phyloP scores from a whole-genome alignment of 139 green algal genomes.

The Eudorina sp. region DNA sequence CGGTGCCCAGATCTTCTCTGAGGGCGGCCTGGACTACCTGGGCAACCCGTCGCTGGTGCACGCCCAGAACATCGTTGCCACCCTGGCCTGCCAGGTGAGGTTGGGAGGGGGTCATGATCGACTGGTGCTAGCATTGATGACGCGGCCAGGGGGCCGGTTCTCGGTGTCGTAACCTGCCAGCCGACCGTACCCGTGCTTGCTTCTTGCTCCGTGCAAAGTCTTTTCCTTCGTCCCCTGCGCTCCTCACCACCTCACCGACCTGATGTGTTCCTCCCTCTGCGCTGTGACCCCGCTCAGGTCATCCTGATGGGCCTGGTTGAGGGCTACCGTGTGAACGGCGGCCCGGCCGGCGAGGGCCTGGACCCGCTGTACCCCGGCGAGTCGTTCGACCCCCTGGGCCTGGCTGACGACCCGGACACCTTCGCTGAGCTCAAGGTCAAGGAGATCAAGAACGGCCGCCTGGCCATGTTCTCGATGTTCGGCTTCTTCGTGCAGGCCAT shows the following conservation, averaged over 20 bases:
- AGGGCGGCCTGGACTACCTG: conserved; percentile 94
- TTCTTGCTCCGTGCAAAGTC: too few relatives aligned
- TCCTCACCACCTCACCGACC: too few relatives aligned
- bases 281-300: background rate
- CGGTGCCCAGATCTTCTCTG: conserved; percentile 93
- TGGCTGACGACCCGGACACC: conserved; percentile 92
- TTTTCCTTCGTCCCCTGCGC: too few relatives aligned
- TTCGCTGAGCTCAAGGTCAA: conserved; percentile 88
- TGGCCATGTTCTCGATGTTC: conserved; percentile 95
- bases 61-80: conserved; percentile 96
- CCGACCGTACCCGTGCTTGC: too few relatives aligned
- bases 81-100: conserved; percentile 89
- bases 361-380: conserved; percentile 94
- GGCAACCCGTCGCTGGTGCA: conserved; percentile 95
- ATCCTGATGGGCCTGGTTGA: conserved; percentile 93
- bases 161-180: too few relatives aligned
- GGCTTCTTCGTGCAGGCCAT: conserved; percentile 86
- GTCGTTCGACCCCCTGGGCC: conserved; percentile 93
- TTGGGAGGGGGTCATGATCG: background rate
- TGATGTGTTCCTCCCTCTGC: background rate
- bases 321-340: conserved; percentile 95
- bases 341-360: conserved; percentile 84
- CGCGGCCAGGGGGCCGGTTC: too few relatives aligned
- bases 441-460: conserved; percentile 78
- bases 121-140: too few relatives aligned